Evolutionary conservation across 2,329 filamentous ascomycete species (phyloP), one percentile per base, ranked within the genome.

Genomic region (Colletotrichum gloeosporioides): DNA sequence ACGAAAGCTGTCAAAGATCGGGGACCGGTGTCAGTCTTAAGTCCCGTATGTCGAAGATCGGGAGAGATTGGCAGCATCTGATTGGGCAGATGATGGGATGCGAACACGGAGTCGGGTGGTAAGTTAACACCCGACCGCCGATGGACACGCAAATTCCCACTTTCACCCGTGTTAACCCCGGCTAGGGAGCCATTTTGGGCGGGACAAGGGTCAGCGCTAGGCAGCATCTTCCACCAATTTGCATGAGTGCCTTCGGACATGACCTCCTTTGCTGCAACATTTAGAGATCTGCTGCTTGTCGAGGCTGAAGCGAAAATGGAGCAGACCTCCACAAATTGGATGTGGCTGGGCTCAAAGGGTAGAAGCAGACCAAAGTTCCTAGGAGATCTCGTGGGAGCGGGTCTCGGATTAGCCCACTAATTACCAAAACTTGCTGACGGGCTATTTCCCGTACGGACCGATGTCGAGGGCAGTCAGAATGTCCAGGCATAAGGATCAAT

Each of bases 11-110:
- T 53, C 44, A 59, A 49, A 57, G 8, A 22, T 27, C 72, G 64
- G 63, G 44, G 57, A 29, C 39, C 73, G 73, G 72, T 25, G 18
- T 6, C n/a, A 13, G 67, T 68, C 64, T 75, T 64, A 69, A 73
- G 64, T 18, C 36, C 73, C 73, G 73, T 59, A 39, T 4, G 9
- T 6, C 12, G 3, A 25, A 7, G 3, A 61, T 39, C 36, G 3
- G 49, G 2, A 6, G 6, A 12, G 0, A 13, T 10, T 8, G 6
- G 27, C 18, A 25, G 15, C 18, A 22, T 31, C 15, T 76, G 69
- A 73, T 73, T 76, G 73, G 73, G 6, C 25, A 7, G 15, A 8
- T 57, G 3, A 10, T 1, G 2, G 3, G 3, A 4, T 4, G 5
- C 6, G 8, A 27, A 6, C 4, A 64, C 73, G 73, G 73, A 34